Evolutionary conservation across 805 yeast genomes (phyloP).

Genomic region (Barnettozyma siamensis): DNA sequence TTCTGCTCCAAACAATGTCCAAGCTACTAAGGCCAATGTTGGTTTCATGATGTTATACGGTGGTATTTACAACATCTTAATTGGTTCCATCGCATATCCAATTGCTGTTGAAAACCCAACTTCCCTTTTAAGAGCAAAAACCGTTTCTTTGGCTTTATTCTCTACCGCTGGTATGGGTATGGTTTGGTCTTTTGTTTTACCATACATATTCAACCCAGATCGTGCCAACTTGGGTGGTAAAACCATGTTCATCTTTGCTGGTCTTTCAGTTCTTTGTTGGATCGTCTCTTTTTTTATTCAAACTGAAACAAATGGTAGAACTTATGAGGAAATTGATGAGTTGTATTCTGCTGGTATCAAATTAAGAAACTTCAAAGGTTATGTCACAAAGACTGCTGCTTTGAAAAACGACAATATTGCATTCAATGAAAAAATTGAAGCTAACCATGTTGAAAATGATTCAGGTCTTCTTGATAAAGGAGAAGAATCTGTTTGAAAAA

Average conservation of each 20-base stretch:
- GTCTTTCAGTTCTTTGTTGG: constrained; percentile 23
- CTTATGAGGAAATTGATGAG: constrained; percentile 50
- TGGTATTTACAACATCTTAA: constrained; percentile 30
- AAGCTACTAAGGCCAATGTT: constrained; percentile 17
- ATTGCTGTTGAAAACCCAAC: constrained; percentile 34
- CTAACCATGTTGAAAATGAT: not conserved
- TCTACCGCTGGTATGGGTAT: constrained; percentile 26
- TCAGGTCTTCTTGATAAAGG: not conserved
- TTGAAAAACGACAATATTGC: not conserved
- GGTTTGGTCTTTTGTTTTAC: constrained; percentile 33
- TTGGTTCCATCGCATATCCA: constrained; percentile 33
- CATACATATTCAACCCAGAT: constrained; percentile 40
- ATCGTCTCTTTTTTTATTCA: constrained; percentile 40
- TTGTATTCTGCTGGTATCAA: constrained; percentile 34
- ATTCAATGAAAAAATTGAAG: constrained; percentile 6
- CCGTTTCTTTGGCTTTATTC: constrained; percentile 27
- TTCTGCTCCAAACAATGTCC: constrained; percentile 5
- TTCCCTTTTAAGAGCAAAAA: constrained; percentile 32
- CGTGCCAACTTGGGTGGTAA: constrained; percentile 38
- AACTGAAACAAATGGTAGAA: constrained; percentile 49
- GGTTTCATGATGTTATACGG: constrained; percentile 25
- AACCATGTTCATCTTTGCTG: constrained; percentile 40
- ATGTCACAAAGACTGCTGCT: constrained; percentile 3
- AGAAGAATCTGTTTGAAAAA: not conserved
- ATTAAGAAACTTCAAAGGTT: constrained; percentile 24